Conservation (phyloP, 306 rosid species). For the Prinsepia uniflora region DNA sequence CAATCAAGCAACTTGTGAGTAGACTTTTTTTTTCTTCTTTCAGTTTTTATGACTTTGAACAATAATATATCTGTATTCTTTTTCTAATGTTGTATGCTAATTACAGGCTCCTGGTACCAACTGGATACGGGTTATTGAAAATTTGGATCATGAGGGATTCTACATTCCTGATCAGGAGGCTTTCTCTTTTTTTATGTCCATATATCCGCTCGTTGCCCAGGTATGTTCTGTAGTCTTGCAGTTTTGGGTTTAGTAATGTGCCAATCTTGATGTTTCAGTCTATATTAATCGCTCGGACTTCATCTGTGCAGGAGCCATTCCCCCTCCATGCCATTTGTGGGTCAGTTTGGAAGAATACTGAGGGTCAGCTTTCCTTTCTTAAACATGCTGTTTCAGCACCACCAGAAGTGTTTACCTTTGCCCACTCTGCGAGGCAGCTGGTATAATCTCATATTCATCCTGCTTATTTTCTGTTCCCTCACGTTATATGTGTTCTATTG, state of each 20-base stretch:
- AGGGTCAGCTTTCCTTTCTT: constrained; percentile 94
- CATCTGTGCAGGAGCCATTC: constrained; percentile 69
- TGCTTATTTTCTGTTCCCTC: constrained; percentile 16
- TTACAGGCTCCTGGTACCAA: constrained; percentile 80
- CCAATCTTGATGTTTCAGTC: constrained; percentile 3
- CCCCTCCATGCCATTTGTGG: constrained; percentile 94
- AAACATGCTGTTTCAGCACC: constrained; percentile 78
- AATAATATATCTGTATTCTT: neutral
- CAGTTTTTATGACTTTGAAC: constrained; percentile 3
- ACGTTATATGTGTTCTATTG: neutral
- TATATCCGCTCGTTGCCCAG: constrained; percentile 68
- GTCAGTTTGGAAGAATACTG: constrained; percentile 90
- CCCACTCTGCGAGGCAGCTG: constrained; percentile 75
- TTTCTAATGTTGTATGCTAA: constrained; percentile 25
- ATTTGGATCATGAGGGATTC: constrained; percentile 93
- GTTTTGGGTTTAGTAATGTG: neutral
- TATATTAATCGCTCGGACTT: constrained; percentile 20
- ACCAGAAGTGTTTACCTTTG: constrained; percentile 78
- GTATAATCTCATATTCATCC: constrained; percentile 40
- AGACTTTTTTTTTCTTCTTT: constrained; percentile 13
- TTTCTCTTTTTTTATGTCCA: constrained; percentile 79
- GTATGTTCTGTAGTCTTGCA: constrained; percentile 35
- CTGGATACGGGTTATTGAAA: constrained; percentile 77
- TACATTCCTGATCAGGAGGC: constrained; percentile 88
- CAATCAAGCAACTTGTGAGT: constrained; percentile 77